phyloP scores from a whole-genome alignment of 1,284 basidiomycete species.

The Apiotrichum laibachii region DNA sequence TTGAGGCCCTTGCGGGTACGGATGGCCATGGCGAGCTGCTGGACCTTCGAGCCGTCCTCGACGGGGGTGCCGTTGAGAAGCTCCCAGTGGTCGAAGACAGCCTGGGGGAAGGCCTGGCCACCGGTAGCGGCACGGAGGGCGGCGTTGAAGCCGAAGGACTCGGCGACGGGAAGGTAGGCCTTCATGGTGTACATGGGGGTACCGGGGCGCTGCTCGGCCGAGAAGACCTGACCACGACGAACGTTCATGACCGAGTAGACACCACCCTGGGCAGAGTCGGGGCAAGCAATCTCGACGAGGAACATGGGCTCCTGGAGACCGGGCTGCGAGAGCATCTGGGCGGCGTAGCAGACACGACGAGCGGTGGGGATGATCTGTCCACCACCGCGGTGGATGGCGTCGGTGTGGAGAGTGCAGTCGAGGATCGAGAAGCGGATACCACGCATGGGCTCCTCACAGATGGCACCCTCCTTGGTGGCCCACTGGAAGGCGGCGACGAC shows the following conservation, averaged over 20 bases:
- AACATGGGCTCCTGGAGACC: conserved; percentile 96
- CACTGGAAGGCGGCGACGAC: conserved; percentile 99
- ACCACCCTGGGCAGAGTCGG: conserved; percentile 96
- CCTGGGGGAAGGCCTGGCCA: conserved; percentile 98
- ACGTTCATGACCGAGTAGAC: conserved; percentile 95
- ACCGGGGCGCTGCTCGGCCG: conserved; percentile 93
- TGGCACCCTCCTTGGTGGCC: conserved; percentile 98
- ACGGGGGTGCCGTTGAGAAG: conserved; percentile 55
- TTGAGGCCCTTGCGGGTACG: conserved; percentile 59
- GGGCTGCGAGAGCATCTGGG: conserved; percentile 85
- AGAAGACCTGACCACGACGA: conserved; percentile 98
- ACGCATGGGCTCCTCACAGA: conserved; percentile 97
- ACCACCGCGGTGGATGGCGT: conserved; percentile 99
- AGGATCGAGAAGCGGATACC: conserved; percentile 71
- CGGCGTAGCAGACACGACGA: conserved; percentile 95
- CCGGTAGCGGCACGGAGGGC: conserved; percentile 88
- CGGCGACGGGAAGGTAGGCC: conserved; percentile 60
- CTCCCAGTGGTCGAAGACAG: conserved; percentile 91
- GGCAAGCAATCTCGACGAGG: conserved; percentile 98
- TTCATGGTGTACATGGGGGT: conserved; percentile 91
- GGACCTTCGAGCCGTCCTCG: conserved; percentile 72
- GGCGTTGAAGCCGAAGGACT: conserved; percentile 99
- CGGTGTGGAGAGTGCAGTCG: conserved; percentile 47
- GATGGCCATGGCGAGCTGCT: conserved; percentile 77
- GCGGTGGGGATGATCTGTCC: conserved; percentile 98